Conservation (phyloP, 441 rosid species). For the Populus hybrid region DNA sequence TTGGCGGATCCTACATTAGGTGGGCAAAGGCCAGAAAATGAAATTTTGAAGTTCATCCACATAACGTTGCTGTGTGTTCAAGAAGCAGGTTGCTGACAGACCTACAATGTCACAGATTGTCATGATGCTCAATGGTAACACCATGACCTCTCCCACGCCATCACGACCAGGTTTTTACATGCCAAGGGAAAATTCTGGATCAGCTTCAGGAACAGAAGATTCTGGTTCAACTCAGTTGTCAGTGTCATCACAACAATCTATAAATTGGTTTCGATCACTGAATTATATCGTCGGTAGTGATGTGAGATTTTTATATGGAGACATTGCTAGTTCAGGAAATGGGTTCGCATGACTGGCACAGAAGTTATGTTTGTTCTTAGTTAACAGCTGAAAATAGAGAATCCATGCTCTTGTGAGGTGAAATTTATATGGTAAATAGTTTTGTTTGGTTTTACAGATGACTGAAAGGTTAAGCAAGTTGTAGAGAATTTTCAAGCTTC, state of each 20-base stretch:
- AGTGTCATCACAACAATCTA: conserved; percentile 12
- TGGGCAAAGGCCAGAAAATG: conserved; percentile 10
- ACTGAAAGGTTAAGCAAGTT: no score
- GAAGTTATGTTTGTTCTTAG: background rate
- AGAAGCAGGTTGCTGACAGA: conserved; percentile 27
- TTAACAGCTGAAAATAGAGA: no score
- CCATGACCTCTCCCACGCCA: conserved; percentile 22
- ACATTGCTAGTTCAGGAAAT: no score
- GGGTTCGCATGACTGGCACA: background rate
- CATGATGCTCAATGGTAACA: conserved; percentile 23
- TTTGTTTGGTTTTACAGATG: no score
- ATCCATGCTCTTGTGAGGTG: no score
- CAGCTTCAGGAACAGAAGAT: conserved; percentile 1
- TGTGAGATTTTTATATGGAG: background rate
- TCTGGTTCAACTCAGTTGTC: background rate
- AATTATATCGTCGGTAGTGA: conserved; percentile 23
- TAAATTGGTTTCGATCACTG: conserved; percentile 30
- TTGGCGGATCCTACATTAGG: conserved; percentile 25
- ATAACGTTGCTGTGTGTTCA: conserved; percentile 40
- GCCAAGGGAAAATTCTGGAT: background rate
- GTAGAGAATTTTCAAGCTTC: no score
- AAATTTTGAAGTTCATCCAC: conserved; percentile 33
- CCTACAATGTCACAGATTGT: conserved; percentile 40
- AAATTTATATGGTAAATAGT: no score
- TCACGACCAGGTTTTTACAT: conserved; percentile 23